These are phyloP conservation scores for Lactarius deliciosus DNA, from an alignment of 768 basidiomycete species.

Conservation along the genomic window DNA sequence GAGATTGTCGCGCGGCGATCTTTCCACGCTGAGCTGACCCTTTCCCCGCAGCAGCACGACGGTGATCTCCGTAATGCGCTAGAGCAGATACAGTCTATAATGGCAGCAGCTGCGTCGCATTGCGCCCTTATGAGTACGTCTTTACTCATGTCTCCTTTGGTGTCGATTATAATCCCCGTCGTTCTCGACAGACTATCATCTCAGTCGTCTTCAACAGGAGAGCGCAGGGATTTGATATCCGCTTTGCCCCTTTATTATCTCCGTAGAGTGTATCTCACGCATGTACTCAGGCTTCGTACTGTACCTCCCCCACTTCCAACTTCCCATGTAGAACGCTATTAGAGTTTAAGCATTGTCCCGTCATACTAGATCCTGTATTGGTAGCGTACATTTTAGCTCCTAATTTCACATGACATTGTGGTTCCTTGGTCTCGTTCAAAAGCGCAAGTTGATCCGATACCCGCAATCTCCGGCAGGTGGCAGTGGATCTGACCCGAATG, in stretches of 20 bases:
- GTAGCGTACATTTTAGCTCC: not conserved
- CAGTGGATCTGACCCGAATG: not conserved
- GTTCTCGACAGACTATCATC: slow-evolving; percentile 18
- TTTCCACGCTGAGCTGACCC: slow-evolving; percentile 15
- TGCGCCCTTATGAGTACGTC: slow-evolving; percentile 26
- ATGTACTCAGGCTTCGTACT: not conserved
- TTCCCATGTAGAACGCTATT: not conserved
- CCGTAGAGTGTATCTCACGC: not conserved
- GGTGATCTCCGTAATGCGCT: slow-evolving; percentile 21
- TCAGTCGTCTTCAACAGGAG: slow-evolving; percentile 28
- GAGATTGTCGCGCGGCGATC: slow-evolving; percentile 26
- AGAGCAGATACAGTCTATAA: slow-evolving; percentile 24
- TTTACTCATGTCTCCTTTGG: not conserved
- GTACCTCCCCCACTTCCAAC: not conserved
- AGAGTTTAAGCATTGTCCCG: not conserved
- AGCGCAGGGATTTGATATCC: slow-evolving; percentile 21
- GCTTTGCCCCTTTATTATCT: not conserved
- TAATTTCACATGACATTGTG: not conserved
- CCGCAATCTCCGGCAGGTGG: not conserved
- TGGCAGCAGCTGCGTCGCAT: slow-evolving; percentile 19
- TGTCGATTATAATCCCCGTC: not conserved
- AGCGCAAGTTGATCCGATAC: not conserved
- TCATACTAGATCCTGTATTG: not conserved
- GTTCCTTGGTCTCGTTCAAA: not conserved
- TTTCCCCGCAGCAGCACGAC: slow-evolving; percentile 16